Base-by-base conservation (phyloP, 176 grass and related monocot genomes). In the Microstegium vimineum region DNA sequence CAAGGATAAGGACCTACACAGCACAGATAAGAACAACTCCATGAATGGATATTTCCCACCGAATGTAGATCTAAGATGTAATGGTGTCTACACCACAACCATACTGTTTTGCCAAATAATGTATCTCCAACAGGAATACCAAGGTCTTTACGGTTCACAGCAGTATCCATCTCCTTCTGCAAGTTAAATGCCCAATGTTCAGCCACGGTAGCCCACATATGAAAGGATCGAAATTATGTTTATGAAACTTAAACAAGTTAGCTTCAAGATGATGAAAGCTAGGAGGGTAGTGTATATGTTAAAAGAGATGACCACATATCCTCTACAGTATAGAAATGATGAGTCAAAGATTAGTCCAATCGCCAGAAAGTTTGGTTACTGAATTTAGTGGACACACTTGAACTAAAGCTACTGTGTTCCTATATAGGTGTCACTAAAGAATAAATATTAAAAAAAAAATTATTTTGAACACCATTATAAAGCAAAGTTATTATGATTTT, bases 31-130 rank as follows among this genome's bases (percentile, higher is more conserved):
- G 83, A 25, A 62, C 59, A 73, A 49, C 12, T 23, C 57, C 8
- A 73, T 33, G 73, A 84, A 71, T 86, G 72, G 26, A 77, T 33
- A 43, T 32, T 60, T 52, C 36, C 38, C 59, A 47, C n/a, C 1
- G 35, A 46, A 76, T 35, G 13, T 78, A 69, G 15, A 75, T 80
- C 25, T 85, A 74, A 79, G 64, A 82, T 56, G 37, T 27, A 79
- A 60, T 8, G 42, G 33, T 15, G 45, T 63, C 69, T 78, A 91
- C 20, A 74, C 25, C 41, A 62, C 64, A 14, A 71, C 60, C 81
- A 70, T 94, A 98, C 95, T 75, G 90, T 95, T 84, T 98, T 98
- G 62, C 92, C 92, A 54, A 95, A 88, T 81, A 95, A 84, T 56
- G 86, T 98, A 27, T 98, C 95, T 85, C 95, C 95, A 84, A 82